Percentiles rank a stretch among this genome's conserved stretches.
phyloP scores from a whole-genome alignment of 495 filamentous ascomycete genomes.

The Podospora bellae-mahoneyi region DNA sequence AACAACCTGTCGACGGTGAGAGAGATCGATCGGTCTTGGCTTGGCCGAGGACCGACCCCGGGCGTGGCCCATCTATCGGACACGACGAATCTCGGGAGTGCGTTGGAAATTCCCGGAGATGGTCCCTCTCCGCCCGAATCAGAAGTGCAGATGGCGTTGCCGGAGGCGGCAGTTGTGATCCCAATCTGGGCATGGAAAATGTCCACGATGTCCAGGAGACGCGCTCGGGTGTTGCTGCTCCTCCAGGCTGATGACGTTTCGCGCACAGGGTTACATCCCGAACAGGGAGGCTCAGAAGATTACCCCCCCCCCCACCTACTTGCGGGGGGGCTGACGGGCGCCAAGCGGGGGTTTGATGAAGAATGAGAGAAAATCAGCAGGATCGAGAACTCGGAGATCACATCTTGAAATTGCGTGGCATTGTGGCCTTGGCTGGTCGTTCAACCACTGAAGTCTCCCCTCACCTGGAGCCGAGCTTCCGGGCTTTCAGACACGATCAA shows the following conservation, averaged over 20 bases:
- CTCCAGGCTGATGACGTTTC: slow-evolving; percentile 7
- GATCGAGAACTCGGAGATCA: slow-evolving; percentile 8
- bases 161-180: neutral
- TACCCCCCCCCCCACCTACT: slow-evolving; percentile 2
- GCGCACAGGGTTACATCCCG: slow-evolving; percentile 13
- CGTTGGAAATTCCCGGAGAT: slow-evolving; percentile 1
- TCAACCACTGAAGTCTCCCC: neutral
- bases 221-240: neutral
- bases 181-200: neutral
- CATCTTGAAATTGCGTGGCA: slow-evolving; percentile 1
- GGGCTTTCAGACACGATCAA: neutral
- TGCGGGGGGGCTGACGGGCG: neutral
- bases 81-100: neutral
- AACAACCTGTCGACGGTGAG: neutral
- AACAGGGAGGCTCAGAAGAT: slow-evolving; percentile 10
- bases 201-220: neutral
- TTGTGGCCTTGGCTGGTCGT: neutral
- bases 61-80: neutral
- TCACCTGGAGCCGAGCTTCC: neutral
- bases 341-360: slow-evolving; percentile 9
- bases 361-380: neutral
- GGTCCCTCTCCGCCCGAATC: neutral
- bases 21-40: neutral
- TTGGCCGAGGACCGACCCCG: neutral
- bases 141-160: slow-evolving; percentile 2